These are phyloP conservation scores for Alternaria brassicae DNA, from an alignment of 2,329 filamentous ascomycete genomes.

Conservation along the genomic window DNA sequence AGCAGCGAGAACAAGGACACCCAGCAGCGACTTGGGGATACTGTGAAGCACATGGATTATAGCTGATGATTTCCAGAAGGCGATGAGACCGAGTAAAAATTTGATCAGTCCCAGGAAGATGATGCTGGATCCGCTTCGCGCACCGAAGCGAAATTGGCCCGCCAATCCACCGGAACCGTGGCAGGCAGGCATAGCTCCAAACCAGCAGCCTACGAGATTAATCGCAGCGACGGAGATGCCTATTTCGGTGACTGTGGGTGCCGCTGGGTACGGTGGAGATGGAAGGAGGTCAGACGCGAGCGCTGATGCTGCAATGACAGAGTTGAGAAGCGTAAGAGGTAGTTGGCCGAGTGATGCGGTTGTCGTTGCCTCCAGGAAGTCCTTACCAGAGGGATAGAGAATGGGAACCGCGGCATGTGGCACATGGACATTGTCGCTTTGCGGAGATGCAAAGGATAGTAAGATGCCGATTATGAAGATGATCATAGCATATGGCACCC, in stretches of 20 bases:
- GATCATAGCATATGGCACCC: slow-evolving; percentile 78
- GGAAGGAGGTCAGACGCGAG: slow-evolving; percentile 81
- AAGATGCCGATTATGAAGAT: slow-evolving; percentile 73
- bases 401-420: slow-evolving; percentile 63
- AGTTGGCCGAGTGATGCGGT: slow-evolving; percentile 83
- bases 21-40: slow-evolving; percentile 80
- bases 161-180: slow-evolving; percentile 92
- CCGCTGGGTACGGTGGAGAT: slow-evolving; percentile 58
- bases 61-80: slow-evolving; percentile 70
- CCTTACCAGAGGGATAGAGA: slow-evolving; percentile 53
- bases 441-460: slow-evolving; percentile 62
- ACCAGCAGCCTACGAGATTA: slow-evolving; percentile 88
- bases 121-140: slow-evolving; percentile 83
- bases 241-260: slow-evolving; percentile 76
- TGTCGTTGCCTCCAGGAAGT: slow-evolving; percentile 64
- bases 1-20: slow-evolving; percentile 88
- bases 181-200: slow-evolving; percentile 93
- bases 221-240: slow-evolving; percentile 83
- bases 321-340: slow-evolving; percentile 91
- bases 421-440: slow-evolving; percentile 14
- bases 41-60: slow-evolving; percentile 72
- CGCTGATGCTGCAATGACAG: slow-evolving; percentile 84
- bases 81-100: slow-evolving; percentile 71
- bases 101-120: slow-evolving; percentile 81
- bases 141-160: slow-evolving; percentile 89